phyloP scores from a whole-genome alignment of 352 stramenopile genomes.

The Globisporangium cederbergense region DNA sequence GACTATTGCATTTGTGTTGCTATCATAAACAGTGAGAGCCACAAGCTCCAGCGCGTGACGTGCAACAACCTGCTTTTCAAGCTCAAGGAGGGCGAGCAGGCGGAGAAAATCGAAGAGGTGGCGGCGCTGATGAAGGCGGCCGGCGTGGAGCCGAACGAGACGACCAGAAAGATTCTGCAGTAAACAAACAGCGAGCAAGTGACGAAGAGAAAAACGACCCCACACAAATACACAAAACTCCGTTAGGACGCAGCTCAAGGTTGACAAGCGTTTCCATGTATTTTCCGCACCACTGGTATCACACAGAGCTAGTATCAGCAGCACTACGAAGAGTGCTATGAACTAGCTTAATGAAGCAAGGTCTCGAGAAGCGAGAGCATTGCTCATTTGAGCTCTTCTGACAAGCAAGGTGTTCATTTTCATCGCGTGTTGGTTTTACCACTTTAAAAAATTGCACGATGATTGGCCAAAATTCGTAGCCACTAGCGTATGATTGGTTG shows the following conservation, averaged over 20 bases:
- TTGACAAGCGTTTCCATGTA: too few relatives aligned
- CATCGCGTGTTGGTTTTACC: too few relatives aligned
- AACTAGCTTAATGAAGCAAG: background rate
- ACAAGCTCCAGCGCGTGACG: constrained; percentile 80
- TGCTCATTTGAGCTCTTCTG: too few relatives aligned
- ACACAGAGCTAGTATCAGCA: too few relatives aligned
- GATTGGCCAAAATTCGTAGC: background rate
- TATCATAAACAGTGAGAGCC: constrained; percentile 35
- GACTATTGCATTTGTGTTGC: background rate
- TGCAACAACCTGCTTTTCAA: constrained; percentile 87
- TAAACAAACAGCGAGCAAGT: constrained; percentile 21
- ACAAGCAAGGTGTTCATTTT: too few relatives aligned
- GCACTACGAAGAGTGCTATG: too few relatives aligned
- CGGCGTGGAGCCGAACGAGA: constrained; percentile 76
- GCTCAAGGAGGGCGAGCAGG: constrained; percentile 76
- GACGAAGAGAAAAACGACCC: background rate
- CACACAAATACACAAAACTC: constrained; percentile 11
- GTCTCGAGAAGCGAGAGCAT: too few relatives aligned
- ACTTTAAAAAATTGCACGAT: background rate
- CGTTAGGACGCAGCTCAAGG: background rate
- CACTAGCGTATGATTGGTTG: background rate
- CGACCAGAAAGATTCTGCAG: constrained; percentile 81
- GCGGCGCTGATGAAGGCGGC: constrained; percentile 74
- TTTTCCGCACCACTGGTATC: background rate
- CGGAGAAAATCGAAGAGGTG: constrained; percentile 81